Conservation (phyloP, 23 red algal genomes). For the Chondrus crispus region DNA sequence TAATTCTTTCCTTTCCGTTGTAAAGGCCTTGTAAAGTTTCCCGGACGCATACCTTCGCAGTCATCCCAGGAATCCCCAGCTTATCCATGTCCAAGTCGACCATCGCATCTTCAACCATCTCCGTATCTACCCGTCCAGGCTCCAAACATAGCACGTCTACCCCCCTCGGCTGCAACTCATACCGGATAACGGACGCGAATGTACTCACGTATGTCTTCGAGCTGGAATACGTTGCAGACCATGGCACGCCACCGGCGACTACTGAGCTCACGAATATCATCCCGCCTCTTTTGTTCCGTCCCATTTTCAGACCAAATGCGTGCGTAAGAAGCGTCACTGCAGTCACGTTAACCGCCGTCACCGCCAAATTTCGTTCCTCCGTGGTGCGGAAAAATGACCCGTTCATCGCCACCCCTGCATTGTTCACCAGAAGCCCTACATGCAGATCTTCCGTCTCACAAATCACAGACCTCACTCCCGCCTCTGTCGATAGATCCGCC, state of each 20-base stretch:
- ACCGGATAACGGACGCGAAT: not conserved
- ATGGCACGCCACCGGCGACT: constrained; percentile 7
- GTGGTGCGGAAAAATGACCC: not conserved
- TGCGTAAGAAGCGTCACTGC: constrained; percentile 21
- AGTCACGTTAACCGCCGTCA: constrained; percentile 19
- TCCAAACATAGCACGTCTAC: constrained; percentile 23
- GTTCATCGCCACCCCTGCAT: constrained; percentile 20
- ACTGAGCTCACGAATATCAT: constrained; percentile 56
- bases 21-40: no score
- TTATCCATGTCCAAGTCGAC: no score
- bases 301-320: not conserved
- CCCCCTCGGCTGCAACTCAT: not conserved
- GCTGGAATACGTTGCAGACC: constrained; percentile 2
- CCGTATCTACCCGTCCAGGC: constrained; percentile 29
- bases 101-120: no score
- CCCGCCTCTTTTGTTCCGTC: not conserved
- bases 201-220: constrained; percentile 29
- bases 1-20: no score
- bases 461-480: not conserved
- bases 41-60: no score
- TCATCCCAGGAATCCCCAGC: no score
- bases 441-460: not conserved
- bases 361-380: not conserved
- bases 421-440: constrained; percentile 49
- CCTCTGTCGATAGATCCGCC: not conserved